Evolutionary conservation across 2,329 filamentous ascomycete genomes (phyloP), one percentile per base, ranked within the genome.

Genomic region (Incumbomyces lentus): DNA sequence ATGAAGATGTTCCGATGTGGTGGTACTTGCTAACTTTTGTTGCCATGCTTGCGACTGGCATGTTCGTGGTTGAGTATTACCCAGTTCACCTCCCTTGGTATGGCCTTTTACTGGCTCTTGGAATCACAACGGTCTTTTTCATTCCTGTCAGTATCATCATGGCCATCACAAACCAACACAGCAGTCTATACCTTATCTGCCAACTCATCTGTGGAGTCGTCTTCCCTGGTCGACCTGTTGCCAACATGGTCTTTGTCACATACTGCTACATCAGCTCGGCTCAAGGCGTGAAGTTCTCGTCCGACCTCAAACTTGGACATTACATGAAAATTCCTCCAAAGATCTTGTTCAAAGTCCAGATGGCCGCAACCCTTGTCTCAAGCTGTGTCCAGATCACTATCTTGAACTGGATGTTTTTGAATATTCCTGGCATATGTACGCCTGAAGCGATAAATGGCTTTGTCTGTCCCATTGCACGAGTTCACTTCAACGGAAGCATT

Each of bases 171-270:
- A 93, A 92, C 62, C 86, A 90, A 61, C 85, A 92, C 63, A 86
- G 81, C 64, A 86, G 82, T 62, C 86, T 90, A 54, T 92, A 90
- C 62, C 74, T 92, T 31, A 85, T 92, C 57, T 90, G 86, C 62
- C 86, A 92, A 64, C 75, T 93, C 48, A 81, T 92, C 53, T 90
- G 85, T 52, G 87, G 87, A 45, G 80, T 77, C 42, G 72, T 87
- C 13, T 93, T 93, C 61, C 86, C 86, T 1, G 87, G 87, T 22
- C 81, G 84, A 1, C 87, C 87, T 1, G 85, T 93, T 10, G 87
- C 86, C 42, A 92, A 93, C 64, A 93, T 93, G 87, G 85, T 93
- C 31, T 94, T 93, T 58, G 86, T 90, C 40, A 92, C 86, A 0
- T 94, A 92, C 61, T 86, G 86, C 51, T 93, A 92, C 64, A 92